These are phyloP conservation scores for Globisporangium irregulare DNA, from an alignment of 352 stramenopile genomes.

Conservation along the genomic window DNA sequence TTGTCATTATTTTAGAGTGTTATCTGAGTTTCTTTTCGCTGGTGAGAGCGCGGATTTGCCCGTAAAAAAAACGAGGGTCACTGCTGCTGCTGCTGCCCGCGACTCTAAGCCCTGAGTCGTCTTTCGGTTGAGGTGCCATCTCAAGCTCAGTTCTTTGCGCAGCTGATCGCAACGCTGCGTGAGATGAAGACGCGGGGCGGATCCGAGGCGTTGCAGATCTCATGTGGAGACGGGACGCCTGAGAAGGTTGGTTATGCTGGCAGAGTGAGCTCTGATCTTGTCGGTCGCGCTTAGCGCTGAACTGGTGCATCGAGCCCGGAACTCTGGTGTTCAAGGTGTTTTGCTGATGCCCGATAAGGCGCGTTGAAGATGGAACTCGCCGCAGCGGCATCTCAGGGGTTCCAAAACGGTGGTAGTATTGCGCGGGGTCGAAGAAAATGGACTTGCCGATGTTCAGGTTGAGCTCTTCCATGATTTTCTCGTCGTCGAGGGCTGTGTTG, in stretches of 20 bases:
- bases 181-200: neutral
- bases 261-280: neutral
- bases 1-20: neutral
- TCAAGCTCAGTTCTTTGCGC: neutral
- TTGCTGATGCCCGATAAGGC: neutral
- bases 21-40: neutral
- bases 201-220: neutral
- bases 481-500: conserved; percentile 24
- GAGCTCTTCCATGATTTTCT: conserved; percentile 27
- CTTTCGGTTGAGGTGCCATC: neutral
- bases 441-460: conserved; percentile 41
- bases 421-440: conserved; percentile 34
- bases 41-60: conserved; percentile 6
- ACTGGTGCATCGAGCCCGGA: neutral
- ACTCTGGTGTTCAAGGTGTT: neutral
- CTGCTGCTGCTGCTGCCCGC: neutral
- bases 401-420: conserved; percentile 33
- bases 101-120: neutral
- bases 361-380: neutral
- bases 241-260: neutral
- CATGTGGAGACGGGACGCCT: neutral
- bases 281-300: neutral
- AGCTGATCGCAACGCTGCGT: neutral
- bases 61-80: neutral
- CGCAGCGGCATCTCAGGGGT: neutral